A percentile compares a stretch with the other conserved stretches of the same genome.
Evolutionary conservation across 352 stramenopile species (phyloP).

Genomic region (Phytophthora boehmeriae): DNA sequence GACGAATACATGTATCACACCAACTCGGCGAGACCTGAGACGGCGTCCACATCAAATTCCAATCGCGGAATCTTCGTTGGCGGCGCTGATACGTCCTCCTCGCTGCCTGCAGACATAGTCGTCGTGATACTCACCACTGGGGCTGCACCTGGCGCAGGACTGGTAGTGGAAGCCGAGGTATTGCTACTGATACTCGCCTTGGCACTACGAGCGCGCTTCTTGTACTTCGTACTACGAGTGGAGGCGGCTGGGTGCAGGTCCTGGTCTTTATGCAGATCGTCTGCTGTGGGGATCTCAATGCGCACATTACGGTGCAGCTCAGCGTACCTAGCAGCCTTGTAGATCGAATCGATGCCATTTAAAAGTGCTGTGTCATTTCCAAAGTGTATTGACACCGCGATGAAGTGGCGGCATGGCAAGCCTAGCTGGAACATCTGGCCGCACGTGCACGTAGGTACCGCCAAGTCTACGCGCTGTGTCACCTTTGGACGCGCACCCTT

Average conservation of each 20-base stretch:
- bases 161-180: slow-evolving; percentile 4
- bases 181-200: slow-evolving; percentile 14
- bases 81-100: slow-evolving; percentile 22
- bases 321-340: slow-evolving; percentile 67
- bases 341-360: slow-evolving; percentile 71
- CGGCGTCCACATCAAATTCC: slow-evolving; percentile 67
- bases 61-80: slow-evolving; percentile 56
- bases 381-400: slow-evolving; percentile 70
- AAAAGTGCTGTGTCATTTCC: slow-evolving; percentile 59
- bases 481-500: slow-evolving; percentile 71
- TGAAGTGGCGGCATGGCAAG: slow-evolving; percentile 80
- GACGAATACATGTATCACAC: slow-evolving; percentile 51
- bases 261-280: slow-evolving; percentile 74
- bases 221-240: slow-evolving; percentile 58
- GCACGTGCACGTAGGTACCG: slow-evolving; percentile 68
- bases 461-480: slow-evolving; percentile 67
- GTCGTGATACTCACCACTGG: slow-evolving; percentile 19
- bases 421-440: slow-evolving; percentile 73
- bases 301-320: slow-evolving; percentile 65
- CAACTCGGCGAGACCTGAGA: slow-evolving; percentile 60
- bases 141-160: slow-evolving; percentile 3
- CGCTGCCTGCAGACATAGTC: slow-evolving; percentile 9
- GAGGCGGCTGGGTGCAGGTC: slow-evolving; percentile 59
- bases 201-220: slow-evolving; percentile 54
- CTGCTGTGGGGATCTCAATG: slow-evolving; percentile 77